Conservation (phyloP, 805 yeast genomes). For the Yarrowia sp. region DNA sequence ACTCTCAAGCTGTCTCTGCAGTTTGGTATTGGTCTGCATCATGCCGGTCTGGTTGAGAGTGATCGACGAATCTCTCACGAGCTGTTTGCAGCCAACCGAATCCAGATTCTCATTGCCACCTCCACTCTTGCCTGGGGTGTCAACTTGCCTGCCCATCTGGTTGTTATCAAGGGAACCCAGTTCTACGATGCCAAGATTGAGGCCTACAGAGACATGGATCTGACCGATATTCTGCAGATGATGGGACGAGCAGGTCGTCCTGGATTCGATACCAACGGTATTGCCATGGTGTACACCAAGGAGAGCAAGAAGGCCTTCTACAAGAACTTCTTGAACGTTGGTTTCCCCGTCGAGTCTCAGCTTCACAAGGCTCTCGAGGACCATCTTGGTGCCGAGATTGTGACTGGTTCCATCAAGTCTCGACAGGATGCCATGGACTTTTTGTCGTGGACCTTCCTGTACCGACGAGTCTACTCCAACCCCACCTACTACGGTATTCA, state of each 20-base stretch:
- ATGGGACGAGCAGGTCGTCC: conserved; percentile 87
- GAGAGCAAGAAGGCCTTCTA: conserved; percentile 71
- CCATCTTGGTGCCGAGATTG: conserved; percentile 77
- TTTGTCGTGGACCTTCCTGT: conserved; percentile 71
- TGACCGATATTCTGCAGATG: conserved; percentile 78
- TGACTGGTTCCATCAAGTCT: conserved; percentile 61
- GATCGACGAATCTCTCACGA: conserved; percentile 70
- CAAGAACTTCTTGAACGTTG: conserved; percentile 72
- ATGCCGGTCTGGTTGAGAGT: conserved; percentile 73
- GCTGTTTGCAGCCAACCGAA: conserved; percentile 63
- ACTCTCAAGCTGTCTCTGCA: conserved; percentile 70
- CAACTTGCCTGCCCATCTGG: conserved; percentile 75
- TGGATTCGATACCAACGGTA: conserved; percentile 74
- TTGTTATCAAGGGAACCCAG: conserved; percentile 72
- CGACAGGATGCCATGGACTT: conserved; percentile 72
- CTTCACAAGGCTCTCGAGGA: conserved; percentile 72
- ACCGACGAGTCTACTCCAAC: conserved; percentile 69
- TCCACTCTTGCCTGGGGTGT: conserved; percentile 90
- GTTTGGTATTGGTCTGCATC: conserved; percentile 78
- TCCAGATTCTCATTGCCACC: conserved; percentile 72
- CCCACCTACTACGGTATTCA: conserved; percentile 75
- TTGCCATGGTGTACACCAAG: conserved; percentile 70
- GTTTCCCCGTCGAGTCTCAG: conserved; percentile 80
- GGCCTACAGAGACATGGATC: conserved; percentile 74
- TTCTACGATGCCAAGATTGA: conserved; percentile 57